Evolutionary conservation across 805 yeast genomes (phyloP).

Genomic region (Starmerella stellata): DNA sequence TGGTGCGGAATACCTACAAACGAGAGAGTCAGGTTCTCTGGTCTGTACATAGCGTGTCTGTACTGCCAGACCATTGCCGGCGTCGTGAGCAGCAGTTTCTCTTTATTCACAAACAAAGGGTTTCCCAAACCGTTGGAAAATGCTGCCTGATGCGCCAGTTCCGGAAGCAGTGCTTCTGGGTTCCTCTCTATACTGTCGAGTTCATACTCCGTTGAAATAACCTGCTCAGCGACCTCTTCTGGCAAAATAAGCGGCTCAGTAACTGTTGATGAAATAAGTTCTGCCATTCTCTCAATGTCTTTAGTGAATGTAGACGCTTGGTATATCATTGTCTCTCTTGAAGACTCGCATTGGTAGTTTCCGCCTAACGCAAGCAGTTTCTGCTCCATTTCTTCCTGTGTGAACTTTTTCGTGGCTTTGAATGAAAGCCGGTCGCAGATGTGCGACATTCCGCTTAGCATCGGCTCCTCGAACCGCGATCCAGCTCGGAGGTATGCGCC

Average conservation of each 20-base stretch:
- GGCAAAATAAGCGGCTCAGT: conserved; percentile 47
- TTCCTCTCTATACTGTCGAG: conserved; percentile 64
- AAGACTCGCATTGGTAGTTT: conserved; percentile 79
- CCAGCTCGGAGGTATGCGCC: conserved; percentile 88
- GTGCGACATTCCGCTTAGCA: conserved; percentile 60
- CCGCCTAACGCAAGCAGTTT: conserved; percentile 72
- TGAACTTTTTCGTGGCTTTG: conserved; percentile 21
- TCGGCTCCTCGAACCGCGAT: conserved; percentile 53
- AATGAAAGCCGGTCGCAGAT: conserved; percentile 70
- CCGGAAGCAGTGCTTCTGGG: conserved; percentile 75
- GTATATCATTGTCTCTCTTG: conserved; percentile 79
- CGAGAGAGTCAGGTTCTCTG: conserved; percentile 68
- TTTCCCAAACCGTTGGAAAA: conserved; percentile 64
- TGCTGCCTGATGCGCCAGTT: conserved; percentile 72
- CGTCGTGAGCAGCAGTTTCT: conserved; percentile 38
- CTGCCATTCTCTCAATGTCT: conserved; percentile 65
- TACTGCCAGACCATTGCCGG: conserved; percentile 39
- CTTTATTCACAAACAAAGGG: conserved; percentile 68
- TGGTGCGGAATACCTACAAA: conserved; percentile 70
- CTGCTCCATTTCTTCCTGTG: conserved; percentile 56
- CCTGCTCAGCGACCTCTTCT: conserved; percentile 57
- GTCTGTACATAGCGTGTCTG: conserved; percentile 49
- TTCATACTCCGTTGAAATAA: conserved; percentile 60
- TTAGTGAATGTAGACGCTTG: conserved; percentile 86
- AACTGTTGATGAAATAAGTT: conserved; percentile 60